A percentile compares a stretch with the other conserved stretches of the same genome.
These are phyloP conservation scores for Cystobasidium onofrii DNA, from an alignment of 768 basidiomycete species.

Conservation along the genomic window DNA sequence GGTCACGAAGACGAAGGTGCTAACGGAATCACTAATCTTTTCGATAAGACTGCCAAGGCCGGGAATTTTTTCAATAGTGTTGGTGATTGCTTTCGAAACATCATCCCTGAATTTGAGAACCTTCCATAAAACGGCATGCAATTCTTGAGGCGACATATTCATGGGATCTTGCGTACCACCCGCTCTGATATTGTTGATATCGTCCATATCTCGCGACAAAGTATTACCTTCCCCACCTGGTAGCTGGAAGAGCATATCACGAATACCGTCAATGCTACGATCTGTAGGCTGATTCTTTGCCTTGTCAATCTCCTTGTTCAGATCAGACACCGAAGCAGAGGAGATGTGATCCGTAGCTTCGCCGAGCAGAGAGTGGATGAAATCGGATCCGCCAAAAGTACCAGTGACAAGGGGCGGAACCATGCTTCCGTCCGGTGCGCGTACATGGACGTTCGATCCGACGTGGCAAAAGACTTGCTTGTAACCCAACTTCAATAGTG, in stretches of 20 bases:
- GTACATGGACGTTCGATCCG: slow-evolving; percentile 66
- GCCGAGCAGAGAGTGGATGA: slow-evolving; percentile 51
- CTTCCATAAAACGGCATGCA: slow-evolving; percentile 75
- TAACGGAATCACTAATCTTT: slow-evolving; percentile 64
- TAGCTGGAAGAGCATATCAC: slow-evolving; percentile 56
- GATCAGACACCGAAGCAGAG: slow-evolving; percentile 74
- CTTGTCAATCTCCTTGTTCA: slow-evolving; percentile 66
- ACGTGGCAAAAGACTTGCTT: slow-evolving; percentile 74
- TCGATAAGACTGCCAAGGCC: slow-evolving; percentile 66
- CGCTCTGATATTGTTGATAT: slow-evolving; percentile 61
- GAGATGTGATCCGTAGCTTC: slow-evolving; percentile 53
- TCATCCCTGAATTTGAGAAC: slow-evolving; percentile 76
- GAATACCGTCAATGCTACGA: slow-evolving; percentile 50
- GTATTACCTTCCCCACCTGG: slow-evolving; percentile 55
- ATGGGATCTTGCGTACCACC: slow-evolving; percentile 58
- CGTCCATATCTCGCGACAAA: slow-evolving; percentile 46
- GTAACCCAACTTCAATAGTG: slow-evolving; percentile 66
- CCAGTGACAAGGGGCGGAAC: slow-evolving; percentile 69
- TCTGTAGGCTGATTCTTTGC: slow-evolving; percentile 46
- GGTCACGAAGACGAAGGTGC: slow-evolving; percentile 65
- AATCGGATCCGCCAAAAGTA: slow-evolving; percentile 53
- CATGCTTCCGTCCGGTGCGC: slow-evolving; percentile 62
- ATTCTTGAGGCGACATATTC: slow-evolving; percentile 79
- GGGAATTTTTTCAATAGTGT: slow-evolving; percentile 63
- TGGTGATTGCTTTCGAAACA: slow-evolving; percentile 64